Base-by-base conservation (phyloP, 257 asterid genomes). In the Eucommia ulmoides region DNA sequence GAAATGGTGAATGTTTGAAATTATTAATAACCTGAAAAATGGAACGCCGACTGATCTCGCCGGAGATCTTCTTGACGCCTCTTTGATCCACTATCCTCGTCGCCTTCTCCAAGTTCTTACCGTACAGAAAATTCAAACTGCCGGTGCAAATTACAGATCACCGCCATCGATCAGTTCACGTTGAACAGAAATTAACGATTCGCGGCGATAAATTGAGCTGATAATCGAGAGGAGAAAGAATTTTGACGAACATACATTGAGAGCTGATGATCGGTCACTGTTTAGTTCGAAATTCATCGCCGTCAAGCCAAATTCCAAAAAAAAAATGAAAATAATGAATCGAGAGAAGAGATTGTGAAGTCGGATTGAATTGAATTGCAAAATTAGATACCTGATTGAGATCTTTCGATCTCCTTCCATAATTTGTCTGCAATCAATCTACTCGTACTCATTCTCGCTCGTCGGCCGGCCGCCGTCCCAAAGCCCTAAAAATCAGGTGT, bases 221-320 rank as follows among this genome's bases (percentile, higher is more conserved):
- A 42, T 6, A 6, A 3, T 8, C 7, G 48, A 18, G 20, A 42
- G 20, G 3, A 42, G 2, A 2, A 15, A 6, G 19, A 0, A 54
- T n/a, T n/a, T n/a, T n/a, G n/a, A n/a, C n/a, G n/a, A 53, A 74
- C 93, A 63, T 60, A 91, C 96, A 56, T 60, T 2, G 93, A 77
- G 35, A 91, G 95, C 65, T 91, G 98, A 56, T 86, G 84, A 18
- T 86, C 81, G 49, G 68, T 83, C 61, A 83, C 98, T 89, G 93
- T 21, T 50, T 51, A 52, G 47, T 41, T 62, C 51, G 23, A 18
- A 33, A 49, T n/a, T 25, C 62, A 33, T 38, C 54, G 24, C 15
- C 49, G n/a, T 23, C 23, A 22, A 53, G 22, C 22, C 7, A 42
- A 35, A 6, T 24, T 45, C 20, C 35, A 55, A 25, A 18, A 23